Conservation (phyloP, 495 filamentous ascomycete genomes). For the Astrothelium macrocarpum region DNA sequence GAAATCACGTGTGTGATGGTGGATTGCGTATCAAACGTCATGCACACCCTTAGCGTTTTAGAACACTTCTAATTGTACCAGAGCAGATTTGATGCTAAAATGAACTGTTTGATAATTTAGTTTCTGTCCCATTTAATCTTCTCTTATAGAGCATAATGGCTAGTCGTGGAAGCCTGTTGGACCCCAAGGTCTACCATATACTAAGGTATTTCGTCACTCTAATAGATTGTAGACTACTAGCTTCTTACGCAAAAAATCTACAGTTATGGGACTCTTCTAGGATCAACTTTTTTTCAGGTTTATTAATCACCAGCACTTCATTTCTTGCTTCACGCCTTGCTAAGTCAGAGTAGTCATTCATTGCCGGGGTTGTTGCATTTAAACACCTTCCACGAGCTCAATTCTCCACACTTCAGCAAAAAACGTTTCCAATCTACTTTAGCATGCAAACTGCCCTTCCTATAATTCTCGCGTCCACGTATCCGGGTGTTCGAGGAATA, state of each 20-base stretch:
- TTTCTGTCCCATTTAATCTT: not conserved
- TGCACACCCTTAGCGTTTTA: not conserved
- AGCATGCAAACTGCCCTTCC: conserved; percentile 66
- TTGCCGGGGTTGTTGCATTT: conserved; percentile 67
- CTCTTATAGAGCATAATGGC: conserved; percentile 31
- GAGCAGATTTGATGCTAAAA: not conserved
- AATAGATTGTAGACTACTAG: not conserved
- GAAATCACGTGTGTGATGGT: not conserved
- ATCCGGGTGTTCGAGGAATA: conserved; percentile 45
- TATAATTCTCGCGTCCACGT: conserved; percentile 66
- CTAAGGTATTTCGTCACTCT: conserved; percentile 48
- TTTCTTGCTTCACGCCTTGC: no score
- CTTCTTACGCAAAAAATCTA: conserved; percentile 7
- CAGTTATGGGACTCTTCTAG: conserved; percentile 72
- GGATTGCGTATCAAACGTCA: not conserved
- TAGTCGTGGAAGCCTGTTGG: conserved; percentile 38
- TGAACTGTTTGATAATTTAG: not conserved
- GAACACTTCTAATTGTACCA: not conserved
- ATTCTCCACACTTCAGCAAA: conserved; percentile 67
- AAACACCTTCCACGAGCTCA: conserved; percentile 63
- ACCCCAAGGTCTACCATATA: conserved; percentile 67
- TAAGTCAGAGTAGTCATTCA: conserved; percentile 49
- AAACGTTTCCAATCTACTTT: conserved; percentile 82
- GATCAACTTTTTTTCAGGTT: conserved; percentile 51
- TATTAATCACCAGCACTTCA: no score